phyloP scores from a whole-genome alignment of 2,329 filamentous ascomycete genomes.

The Daldinia sp. region DNA sequence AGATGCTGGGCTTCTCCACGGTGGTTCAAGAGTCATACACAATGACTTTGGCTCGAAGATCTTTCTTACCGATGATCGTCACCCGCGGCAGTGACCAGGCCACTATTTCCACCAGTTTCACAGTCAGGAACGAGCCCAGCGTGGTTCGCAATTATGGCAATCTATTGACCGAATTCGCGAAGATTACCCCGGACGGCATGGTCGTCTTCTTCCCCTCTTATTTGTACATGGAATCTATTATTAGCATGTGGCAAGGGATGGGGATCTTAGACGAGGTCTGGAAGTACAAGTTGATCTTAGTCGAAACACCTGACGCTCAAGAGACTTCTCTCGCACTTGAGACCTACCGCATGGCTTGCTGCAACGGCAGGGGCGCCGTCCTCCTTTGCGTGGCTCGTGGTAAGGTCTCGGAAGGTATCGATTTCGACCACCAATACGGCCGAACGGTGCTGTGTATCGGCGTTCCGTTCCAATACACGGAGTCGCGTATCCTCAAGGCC shows the following conservation, averaged over 20 bases:
- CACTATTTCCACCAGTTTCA: slow-evolving; percentile 91
- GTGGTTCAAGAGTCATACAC: slow-evolving; percentile 97
- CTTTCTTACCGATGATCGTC: slow-evolving; percentile 98
- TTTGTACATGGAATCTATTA: slow-evolving; percentile 99
- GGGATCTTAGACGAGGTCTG: slow-evolving; percentile 96
- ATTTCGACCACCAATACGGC: slow-evolving; percentile 99
- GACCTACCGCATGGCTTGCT: slow-evolving; percentile 97
- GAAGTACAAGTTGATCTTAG: slow-evolving; percentile 98
- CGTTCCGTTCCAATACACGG: slow-evolving; percentile 98
- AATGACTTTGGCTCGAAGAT: slow-evolving; percentile 93
- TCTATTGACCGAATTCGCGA: slow-evolving; percentile 92
- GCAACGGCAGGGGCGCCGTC: slow-evolving; percentile 94
- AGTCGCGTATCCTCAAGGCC: slow-evolving; percentile 95
- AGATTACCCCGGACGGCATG: slow-evolving; percentile 94
- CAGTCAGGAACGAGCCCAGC: slow-evolving; percentile 93
- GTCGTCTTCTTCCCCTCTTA: slow-evolving; percentile 99
- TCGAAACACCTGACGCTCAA: slow-evolving; percentile 97
- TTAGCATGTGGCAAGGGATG: slow-evolving; percentile 99
- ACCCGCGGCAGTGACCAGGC: slow-evolving; percentile 95
- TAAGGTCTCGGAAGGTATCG: slow-evolving; percentile 97
- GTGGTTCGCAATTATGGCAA: slow-evolving; percentile 98
- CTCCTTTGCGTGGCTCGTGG: slow-evolving; percentile 95
- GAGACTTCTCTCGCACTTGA: slow-evolving; percentile 96
- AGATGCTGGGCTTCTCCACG: slow-evolving; percentile 94
- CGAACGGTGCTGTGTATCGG: slow-evolving; percentile 96